phyloP scores from a whole-genome alignment of 352 stramenopile genomes.

The Globisporangium alternatum region DNA sequence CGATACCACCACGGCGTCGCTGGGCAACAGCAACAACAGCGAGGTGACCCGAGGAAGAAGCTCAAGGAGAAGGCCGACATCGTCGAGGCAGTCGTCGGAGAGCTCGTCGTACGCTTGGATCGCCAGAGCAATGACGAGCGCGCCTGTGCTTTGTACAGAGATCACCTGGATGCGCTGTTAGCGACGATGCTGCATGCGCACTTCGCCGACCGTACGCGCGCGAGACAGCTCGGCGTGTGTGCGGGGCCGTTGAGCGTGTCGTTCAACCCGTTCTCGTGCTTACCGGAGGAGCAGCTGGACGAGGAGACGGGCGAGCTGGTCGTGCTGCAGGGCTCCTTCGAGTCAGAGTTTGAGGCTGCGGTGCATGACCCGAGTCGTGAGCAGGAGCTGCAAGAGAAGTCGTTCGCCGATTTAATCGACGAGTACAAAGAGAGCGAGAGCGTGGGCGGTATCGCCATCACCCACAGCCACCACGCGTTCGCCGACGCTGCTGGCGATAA shows the following conservation, averaged over 20 bases:
- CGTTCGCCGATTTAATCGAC: constrained; percentile 35
- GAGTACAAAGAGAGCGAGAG: constrained; percentile 26
- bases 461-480: constrained; percentile 38
- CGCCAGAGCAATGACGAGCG: constrained; percentile 23
- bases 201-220: constrained; percentile 41
- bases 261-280: constrained; percentile 61
- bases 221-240: constrained; percentile 21
- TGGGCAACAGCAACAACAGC: not conserved
- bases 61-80: constrained; percentile 66
- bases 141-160: constrained; percentile 26
- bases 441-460: not conserved
- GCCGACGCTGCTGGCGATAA: not conserved
- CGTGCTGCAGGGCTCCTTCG: constrained; percentile 35
- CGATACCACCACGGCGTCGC: constrained; percentile 4
- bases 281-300: constrained; percentile 59
- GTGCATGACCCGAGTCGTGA: constrained; percentile 18
- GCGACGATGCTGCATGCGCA: constrained; percentile 55
- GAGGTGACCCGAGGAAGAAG: constrained; percentile 20
- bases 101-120: constrained; percentile 55
- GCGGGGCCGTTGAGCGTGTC: constrained; percentile 41
- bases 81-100: constrained; percentile 62
- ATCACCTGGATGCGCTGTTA: constrained; percentile 53
- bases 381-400: constrained; percentile 23
- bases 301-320: constrained; percentile 53
- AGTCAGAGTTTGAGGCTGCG: constrained; percentile 12